Base-by-base conservation (phyloP, 805 yeast species). In the Wickerhamiella nectarea region DNA sequence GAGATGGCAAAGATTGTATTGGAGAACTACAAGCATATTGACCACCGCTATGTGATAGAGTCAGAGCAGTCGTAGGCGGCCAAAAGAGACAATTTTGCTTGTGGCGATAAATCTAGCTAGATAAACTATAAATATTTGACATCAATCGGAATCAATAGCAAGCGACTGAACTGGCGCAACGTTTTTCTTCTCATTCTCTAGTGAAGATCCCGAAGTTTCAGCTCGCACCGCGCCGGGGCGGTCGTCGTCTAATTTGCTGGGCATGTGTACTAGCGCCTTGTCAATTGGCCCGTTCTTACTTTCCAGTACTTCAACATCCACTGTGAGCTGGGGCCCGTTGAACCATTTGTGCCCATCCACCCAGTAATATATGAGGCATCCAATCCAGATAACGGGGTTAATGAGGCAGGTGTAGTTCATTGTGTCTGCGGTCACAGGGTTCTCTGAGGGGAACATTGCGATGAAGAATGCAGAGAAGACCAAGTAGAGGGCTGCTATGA, bases 331-430 rank as follows among this genome's bases (percentile, higher is more conserved):
- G 12, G 46, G 46, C 1, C 46, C 85, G 25, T 66, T 56, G 64
- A 72, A 78, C 55, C 66, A 62, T 52, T 69, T 73, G 47, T 70
- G 67, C 3, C 77, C 80, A 55, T 70, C 69, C 4, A 64, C 56
- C 44, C 57, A 66, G 60, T 72, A 78, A 58, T 77, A 77, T 0
- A 68, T 41, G 45, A 68, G 53, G 0, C 80, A 66, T 15, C 75
- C 60, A 4, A 72, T 46, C 80, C 80, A 75, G 14, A 74, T 70
- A 6, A 78, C 78, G 24, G 72, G 70, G 20, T 74, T 76, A 46
- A 79, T 75, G 2, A 74, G 81, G 50, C 70, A 70, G 0, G 84
- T 75, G 57, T 80, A 80, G 61, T 80, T 80, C 89, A 80, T 79
- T 17, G 72, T 61, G 24, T 62, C 59, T 1, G 53, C 46, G n/a